Evolutionary conservation across 2,329 filamentous ascomycete species (phyloP), one percentile per base, ranked within the genome.

Genomic region (Pseudocercospora fijiensis): DNA sequence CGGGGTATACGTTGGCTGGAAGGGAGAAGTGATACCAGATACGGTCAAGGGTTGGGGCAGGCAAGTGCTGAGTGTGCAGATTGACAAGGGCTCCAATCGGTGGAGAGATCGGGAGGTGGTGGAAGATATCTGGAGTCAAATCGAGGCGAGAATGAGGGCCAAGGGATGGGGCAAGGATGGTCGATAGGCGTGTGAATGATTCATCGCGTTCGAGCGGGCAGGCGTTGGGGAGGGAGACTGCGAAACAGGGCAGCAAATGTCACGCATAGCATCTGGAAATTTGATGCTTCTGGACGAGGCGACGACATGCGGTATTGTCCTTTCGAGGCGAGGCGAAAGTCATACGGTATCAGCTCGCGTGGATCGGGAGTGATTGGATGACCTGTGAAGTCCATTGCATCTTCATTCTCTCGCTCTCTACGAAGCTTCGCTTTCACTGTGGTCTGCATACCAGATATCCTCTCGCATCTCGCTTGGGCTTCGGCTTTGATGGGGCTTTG

Each of bases 101-200:
- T 98, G 94, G 88, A 84, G 94, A 71, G 95, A 99, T 78, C 85
- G 93, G 57, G 95, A 98, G 80, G 88, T 96, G 18, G 92, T 97
- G 9, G 95, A 98, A 82, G 84, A 87, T 64, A 91, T 99, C 66
- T 99, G 95, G 95, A 90, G 90, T 74, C 83, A 86, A 4, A 90
- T 99, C 67, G 95, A 98, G 82, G 84, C 84, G 69, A 90, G 90
- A 67, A 98, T 99, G 95, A 85, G 88, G 72, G 83, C 84, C 65
- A 91, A 88, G 75, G 94, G 92, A 2, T 97, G 92, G 92, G 86
- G 84, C 61, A 88, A 85, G 74, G 90, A 92, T 71, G 85, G 84
- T 18, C 45, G 60, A 47, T 63, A 62, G 60, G 41, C 24, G 55
- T 49, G 26, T 47, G 53, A 28, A 9, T 52, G 45, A 24, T n/a